Conservation (phyloP, 768 basidiomycete genomes). For the Suillus brevipes region DNA sequence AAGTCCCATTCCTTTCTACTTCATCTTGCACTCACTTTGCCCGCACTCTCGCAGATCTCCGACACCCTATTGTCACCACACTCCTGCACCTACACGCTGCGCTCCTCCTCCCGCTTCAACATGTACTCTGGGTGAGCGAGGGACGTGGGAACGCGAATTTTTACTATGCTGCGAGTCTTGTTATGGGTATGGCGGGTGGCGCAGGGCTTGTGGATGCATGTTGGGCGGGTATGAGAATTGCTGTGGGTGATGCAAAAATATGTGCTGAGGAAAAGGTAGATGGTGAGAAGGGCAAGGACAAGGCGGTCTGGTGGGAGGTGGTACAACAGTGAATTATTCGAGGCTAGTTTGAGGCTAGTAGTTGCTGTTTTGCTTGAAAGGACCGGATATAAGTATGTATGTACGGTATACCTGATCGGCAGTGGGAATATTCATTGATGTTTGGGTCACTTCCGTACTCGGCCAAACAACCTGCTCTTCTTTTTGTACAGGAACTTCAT, state of each 20-base stretch:
- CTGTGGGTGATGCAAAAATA: constrained; percentile 53
- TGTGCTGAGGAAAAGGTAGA: constrained; percentile 42
- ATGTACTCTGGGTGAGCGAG: constrained; percentile 86
- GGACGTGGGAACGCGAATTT: constrained; percentile 98
- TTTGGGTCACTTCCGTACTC: background rate
- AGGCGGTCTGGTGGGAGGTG: constrained; percentile 25
- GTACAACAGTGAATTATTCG: constrained; percentile 22
- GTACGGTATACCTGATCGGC: background rate
- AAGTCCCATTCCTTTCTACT: constrained; percentile 31
- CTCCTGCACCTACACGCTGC: constrained; percentile 83
- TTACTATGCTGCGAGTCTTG: constrained; percentile 94
- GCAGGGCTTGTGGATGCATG: constrained; percentile 80
- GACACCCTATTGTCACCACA: constrained; percentile 80
- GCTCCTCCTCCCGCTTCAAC: constrained; percentile 86
- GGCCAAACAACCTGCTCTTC: background rate
- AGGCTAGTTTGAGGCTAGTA: too few species aligned
- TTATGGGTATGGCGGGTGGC: constrained; percentile 87
- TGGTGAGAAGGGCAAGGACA: constrained; percentile 29
- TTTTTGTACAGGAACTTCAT: too few species aligned
- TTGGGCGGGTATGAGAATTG: constrained; percentile 79
- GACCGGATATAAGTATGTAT: background rate
- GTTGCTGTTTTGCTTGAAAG: background rate
- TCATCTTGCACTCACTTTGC: background rate
- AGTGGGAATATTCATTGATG: background rate
- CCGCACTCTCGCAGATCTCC: constrained; percentile 57